These are phyloP conservation scores for Talaromyces rugulosus DNA, from an alignment of 2,329 filamentous ascomycete genomes.

Conservation along the genomic window DNA sequence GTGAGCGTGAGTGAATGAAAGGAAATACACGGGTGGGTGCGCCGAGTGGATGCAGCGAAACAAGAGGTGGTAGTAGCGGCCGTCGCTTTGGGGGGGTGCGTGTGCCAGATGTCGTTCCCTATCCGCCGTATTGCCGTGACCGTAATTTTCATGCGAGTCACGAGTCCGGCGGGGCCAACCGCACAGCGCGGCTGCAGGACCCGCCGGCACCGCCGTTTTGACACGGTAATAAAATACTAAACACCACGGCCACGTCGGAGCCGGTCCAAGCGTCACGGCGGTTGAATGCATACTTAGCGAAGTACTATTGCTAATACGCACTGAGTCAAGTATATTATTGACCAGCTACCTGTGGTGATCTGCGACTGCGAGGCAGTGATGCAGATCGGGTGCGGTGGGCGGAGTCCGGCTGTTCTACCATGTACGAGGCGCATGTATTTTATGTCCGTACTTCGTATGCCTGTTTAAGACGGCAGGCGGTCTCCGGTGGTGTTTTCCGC, in stretches of 20 bases:
- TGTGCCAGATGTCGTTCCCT: background rate
- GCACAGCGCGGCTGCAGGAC: background rate
- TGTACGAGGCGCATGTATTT: no score
- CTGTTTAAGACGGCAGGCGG: background rate
- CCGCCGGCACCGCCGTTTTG: background rate
- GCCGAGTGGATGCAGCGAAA: background rate
- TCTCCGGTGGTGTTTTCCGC: background rate
- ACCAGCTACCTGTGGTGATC: background rate
- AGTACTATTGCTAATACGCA: background rate
- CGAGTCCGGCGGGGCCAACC: background rate
- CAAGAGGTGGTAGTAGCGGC: conserved; percentile 2
- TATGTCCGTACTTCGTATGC: no score
- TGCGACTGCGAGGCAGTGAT: background rate
- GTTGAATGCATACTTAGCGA: background rate
- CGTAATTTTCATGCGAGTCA: background rate
- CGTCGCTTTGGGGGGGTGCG: background rate
- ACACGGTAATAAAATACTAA: background rate
- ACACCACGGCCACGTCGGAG: no score
- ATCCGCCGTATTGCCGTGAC: background rate
- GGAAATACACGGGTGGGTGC: background rate
- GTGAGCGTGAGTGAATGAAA: background rate
- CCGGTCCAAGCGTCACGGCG: background rate
- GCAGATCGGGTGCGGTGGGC: background rate
- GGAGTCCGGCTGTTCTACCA: background rate
- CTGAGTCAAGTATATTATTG: background rate